Evolutionary conservation across 352 stramenopile genomes (phyloP).

Genomic region (Phytopythium chamaehyphon): DNA sequence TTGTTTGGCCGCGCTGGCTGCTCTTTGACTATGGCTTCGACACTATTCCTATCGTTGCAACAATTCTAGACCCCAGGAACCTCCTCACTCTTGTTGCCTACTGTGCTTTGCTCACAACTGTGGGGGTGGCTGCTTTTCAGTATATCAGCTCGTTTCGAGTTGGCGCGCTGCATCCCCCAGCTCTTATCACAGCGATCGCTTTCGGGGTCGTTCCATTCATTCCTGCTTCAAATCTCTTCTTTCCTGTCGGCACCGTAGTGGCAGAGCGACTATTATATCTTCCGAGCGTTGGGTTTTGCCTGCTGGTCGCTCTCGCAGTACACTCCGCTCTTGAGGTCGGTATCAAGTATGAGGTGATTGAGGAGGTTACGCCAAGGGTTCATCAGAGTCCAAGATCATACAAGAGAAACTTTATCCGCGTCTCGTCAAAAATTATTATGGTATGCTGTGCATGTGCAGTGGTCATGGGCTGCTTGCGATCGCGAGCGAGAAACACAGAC

Average conservation of each 20-base stretch:
- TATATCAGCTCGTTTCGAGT: background rate
- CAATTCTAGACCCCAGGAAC: slow-evolving; percentile 53
- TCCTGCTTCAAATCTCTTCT: slow-evolving; percentile 88
- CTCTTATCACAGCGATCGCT: slow-evolving; percentile 47
- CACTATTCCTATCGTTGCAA: slow-evolving; percentile 69
- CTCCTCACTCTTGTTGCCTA: slow-evolving; percentile 64
- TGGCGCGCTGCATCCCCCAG: slow-evolving; percentile 9
- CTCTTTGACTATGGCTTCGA: slow-evolving; percentile 92
- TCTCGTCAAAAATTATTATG: slow-evolving; percentile 4
- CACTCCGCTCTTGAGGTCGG: slow-evolving; percentile 20
- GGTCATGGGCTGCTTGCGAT: slow-evolving; percentile 30
- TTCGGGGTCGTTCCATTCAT: slow-evolving; percentile 87
- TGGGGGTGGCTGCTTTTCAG: slow-evolving; percentile 6
- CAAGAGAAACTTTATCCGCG: background rate
- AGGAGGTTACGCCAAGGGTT: background rate
- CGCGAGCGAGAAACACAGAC: slow-evolving; percentile 50
- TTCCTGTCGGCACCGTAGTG: slow-evolving; percentile 89
- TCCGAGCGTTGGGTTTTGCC: slow-evolving; percentile 82
- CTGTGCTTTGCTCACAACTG: slow-evolving; percentile 23
- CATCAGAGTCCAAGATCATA: too few species aligned
- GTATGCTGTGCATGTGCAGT: slow-evolving; percentile 23
- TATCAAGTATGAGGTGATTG: slow-evolving; percentile 11
- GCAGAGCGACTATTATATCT: slow-evolving; percentile 91
- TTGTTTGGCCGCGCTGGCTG: slow-evolving; percentile 83
- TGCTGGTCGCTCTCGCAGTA: slow-evolving; percentile 45